Evolutionary conservation across 257 asterid species (phyloP).

Genomic region (Anisodus acutangulus): DNA sequence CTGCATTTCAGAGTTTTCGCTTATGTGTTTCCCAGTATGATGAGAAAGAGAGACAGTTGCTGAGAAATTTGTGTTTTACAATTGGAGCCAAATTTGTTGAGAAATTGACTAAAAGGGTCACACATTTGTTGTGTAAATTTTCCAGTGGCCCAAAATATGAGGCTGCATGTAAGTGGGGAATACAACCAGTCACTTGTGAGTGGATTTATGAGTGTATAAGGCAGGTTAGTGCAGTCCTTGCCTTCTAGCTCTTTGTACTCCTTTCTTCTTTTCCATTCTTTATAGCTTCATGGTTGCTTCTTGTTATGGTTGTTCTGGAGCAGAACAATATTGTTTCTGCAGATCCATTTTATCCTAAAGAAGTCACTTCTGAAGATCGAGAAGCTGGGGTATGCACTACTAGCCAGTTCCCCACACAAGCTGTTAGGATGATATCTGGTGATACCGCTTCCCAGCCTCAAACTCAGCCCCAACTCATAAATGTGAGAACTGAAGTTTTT

Average conservation of each 20-base stretch:
- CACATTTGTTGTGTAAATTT: constrained; percentile 82
- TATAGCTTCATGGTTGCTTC: constrained; percentile 37
- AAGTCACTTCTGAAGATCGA: constrained; percentile 67
- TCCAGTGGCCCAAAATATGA: constrained; percentile 77
- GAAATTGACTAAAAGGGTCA: constrained; percentile 70
- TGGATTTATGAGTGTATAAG: constrained; percentile 84
- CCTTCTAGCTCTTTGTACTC: constrained; percentile 32
- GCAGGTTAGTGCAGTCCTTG: constrained; percentile 55
- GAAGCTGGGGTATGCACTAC: constrained; percentile 60
- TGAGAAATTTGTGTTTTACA: constrained; percentile 81
- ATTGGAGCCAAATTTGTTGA: constrained; percentile 74
- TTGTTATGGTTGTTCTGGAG: constrained; percentile 39
- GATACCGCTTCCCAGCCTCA: constrained; percentile 57
- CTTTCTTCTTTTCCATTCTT: constrained; percentile 31
- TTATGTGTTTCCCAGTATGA: constrained; percentile 85
- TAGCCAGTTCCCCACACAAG: constrained; percentile 81
- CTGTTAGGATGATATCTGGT: constrained; percentile 50
- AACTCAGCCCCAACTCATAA: constrained; percentile 49
- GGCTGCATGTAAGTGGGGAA: constrained; percentile 85
- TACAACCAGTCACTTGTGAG: constrained; percentile 72
- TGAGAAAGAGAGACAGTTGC: constrained; percentile 66
- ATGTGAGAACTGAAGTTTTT: constrained; percentile 45
- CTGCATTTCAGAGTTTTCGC: constrained; percentile 68
- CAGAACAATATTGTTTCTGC: constrained; percentile 81
- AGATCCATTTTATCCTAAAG: constrained; percentile 70